Conservation (phyloP, 2,329 filamentous ascomycete genomes). For the Talaromyces sp. region DNA sequence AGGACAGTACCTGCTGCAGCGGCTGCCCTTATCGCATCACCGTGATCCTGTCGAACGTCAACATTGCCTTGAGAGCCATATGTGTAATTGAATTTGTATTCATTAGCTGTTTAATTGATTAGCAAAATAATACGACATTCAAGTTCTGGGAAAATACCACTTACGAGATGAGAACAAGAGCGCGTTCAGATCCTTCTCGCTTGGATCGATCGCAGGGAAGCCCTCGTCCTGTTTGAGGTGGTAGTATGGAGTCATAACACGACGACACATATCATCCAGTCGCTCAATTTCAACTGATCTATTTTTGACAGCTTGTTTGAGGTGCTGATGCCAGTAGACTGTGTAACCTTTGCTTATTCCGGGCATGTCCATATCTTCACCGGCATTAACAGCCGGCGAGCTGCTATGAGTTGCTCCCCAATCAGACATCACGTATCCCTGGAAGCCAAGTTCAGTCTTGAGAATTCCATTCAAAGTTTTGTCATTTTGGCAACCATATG, state of each 20-base stretch:
- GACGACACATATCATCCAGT: slow-evolving; percentile 63
- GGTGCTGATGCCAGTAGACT: slow-evolving; percentile 34
- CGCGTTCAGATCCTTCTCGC: not conserved
- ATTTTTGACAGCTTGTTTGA: slow-evolving; percentile 62
- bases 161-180: not conserved
- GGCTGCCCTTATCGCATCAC: slow-evolving; percentile 41
- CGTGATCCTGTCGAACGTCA: slow-evolving; percentile 46
- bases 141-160: not conserved
- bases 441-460: slow-evolving; percentile 79
- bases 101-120: not conserved
- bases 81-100: slow-evolving; percentile 49
- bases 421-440: slow-evolving; percentile 77
- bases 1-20: slow-evolving; percentile 53
- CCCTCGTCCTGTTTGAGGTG: slow-evolving; percentile 50
- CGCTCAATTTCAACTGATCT: slow-evolving; percentile 60
- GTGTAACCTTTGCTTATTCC: slow-evolving; percentile 48
- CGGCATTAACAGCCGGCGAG: slow-evolving; percentile 67
- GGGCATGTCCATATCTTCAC: slow-evolving; percentile 86
- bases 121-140: not conserved
- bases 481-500: slow-evolving; percentile 77
- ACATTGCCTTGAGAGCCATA: slow-evolving; percentile 37
- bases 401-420: slow-evolving; percentile 77
- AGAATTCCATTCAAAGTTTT: slow-evolving; percentile 73
- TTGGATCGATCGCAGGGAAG: slow-evolving; percentile 40
- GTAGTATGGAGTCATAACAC: slow-evolving; percentile 53